These are phyloP conservation scores for Aspergillus sp. DNA, from an alignment of 2,329 filamentous ascomycete species.

Conservation along the genomic window DNA sequence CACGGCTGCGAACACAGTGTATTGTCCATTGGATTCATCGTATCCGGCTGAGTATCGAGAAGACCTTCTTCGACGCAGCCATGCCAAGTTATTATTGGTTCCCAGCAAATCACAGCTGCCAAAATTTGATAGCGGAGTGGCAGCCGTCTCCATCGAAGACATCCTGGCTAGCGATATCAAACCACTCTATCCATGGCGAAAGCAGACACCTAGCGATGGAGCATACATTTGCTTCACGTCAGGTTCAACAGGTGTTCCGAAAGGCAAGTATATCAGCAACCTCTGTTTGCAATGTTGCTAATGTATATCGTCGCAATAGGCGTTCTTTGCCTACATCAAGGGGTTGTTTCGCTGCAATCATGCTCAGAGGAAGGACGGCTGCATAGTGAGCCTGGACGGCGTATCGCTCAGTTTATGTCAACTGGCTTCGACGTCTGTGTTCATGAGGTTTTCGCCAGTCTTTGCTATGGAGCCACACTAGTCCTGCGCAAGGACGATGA, in stretches of 20 bases:
- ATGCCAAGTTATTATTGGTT: neutral
- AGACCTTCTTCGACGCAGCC: neutral
- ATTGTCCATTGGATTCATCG: constrained; percentile 17
- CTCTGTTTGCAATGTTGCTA: neutral
- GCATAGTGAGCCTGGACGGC: constrained; percentile 23
- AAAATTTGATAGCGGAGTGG: neutral
- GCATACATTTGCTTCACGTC: constrained; percentile 43
- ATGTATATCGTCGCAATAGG: constrained; percentile 1
- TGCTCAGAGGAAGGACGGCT: constrained; percentile 27
- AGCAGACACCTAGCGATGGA: neutral
- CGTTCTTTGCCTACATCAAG: constrained; percentile 24
- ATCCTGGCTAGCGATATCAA: neutral
- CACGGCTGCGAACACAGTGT: constrained; percentile 5
- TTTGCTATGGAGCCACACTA: constrained; percentile 36
- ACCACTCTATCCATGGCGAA: neutral
- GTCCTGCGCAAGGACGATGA: constrained; percentile 18
- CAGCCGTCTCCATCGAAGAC: neutral
- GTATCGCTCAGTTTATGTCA: constrained; percentile 39
- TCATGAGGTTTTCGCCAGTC: constrained; percentile 36
- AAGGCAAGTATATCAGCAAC: neutral
- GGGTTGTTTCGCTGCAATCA: constrained; percentile 31
- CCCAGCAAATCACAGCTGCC: neutral
- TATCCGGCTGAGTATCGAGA: constrained; percentile 1
- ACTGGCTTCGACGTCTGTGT: constrained; percentile 41
- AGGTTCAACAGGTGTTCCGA: constrained; percentile 20